These are phyloP conservation scores for Eucalyptus regnans DNA, from an alignment of 345 rosid genomes.

Conservation along the genomic window DNA sequence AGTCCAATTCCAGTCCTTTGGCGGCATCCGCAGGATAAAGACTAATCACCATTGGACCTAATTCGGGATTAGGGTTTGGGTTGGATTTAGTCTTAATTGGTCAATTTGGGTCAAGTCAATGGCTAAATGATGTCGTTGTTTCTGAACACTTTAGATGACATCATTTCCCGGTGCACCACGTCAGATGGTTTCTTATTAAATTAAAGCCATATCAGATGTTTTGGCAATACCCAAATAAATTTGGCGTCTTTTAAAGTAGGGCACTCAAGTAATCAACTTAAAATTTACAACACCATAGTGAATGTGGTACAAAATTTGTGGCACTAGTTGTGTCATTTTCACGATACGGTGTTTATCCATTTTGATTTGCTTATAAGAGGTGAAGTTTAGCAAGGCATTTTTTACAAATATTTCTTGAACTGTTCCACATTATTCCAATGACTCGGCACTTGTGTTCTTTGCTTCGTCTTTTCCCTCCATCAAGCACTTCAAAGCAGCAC, in stretches of 20 bases:
- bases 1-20: too few relatives aligned
- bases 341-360: too few relatives aligned
- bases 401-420: not conserved
- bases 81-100: not conserved
- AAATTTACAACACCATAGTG: too few relatives aligned
- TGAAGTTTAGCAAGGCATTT: not conserved
- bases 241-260: too few relatives aligned
- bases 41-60: not conserved
- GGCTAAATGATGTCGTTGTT: not conserved
- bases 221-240: not conserved
- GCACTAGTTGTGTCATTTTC: not conserved
- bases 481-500: not conserved
- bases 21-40: too few relatives aligned
- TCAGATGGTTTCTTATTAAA: not conserved
- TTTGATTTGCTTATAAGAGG: not conserved
- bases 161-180: not conserved
- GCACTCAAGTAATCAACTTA: not conserved
- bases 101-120: not conserved
- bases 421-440: not conserved
- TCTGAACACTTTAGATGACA: not conserved
- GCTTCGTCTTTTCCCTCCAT: not conserved
- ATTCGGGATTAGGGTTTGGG: not conserved
- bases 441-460: not conserved
- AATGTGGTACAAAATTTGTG: not conserved
- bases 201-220: not conserved